These are phyloP conservation scores for Aspergillus hiratsukae DNA, from an alignment of 2,329 filamentous ascomycete species.

Conservation along the genomic window DNA sequence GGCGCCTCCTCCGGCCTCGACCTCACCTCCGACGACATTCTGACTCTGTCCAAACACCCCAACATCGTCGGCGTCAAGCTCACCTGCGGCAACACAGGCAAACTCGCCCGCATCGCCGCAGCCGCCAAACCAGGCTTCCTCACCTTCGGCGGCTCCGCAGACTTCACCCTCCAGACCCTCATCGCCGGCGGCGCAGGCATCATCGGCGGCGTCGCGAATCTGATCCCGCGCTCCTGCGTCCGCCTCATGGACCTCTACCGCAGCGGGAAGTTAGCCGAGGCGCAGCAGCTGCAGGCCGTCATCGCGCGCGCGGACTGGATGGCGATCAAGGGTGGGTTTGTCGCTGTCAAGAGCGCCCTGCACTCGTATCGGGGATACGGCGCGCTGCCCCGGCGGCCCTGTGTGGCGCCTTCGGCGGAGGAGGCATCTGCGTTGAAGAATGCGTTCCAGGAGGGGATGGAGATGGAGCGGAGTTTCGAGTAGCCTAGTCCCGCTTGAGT, in stretches of 20 bases:
- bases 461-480: conserved; percentile 32
- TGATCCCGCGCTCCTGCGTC: conserved; percentile 77
- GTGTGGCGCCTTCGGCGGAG: conserved; percentile 44
- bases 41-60: conserved; percentile 52
- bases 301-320: conserved; percentile 78
- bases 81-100: conserved; percentile 70
- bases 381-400: conserved; percentile 66
- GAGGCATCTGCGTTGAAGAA: conserved; percentile 31
- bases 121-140: conserved; percentile 57
- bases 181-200: conserved; percentile 75
- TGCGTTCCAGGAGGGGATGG: conserved; percentile 36
- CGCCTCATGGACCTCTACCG: conserved; percentile 72
- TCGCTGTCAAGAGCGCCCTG: conserved; percentile 80
- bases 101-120: conserved; percentile 60
- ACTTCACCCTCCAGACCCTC: conserved; percentile 80
- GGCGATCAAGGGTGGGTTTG: conserved; percentile 74
- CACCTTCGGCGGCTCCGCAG: conserved; percentile 82
- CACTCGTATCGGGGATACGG: conserved; percentile 80
- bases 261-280: conserved; percentile 69
- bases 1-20: conserved; percentile 64
- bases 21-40: conserved; percentile 62
- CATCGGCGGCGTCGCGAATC: conserved; percentile 80
- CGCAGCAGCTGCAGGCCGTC: conserved; percentile 69
- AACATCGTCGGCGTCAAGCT: conserved; percentile 69
- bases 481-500: conserved; percentile 4